These are phyloP conservation scores for Chalciporus piperatus DNA, from an alignment of 768 basidiomycete genomes.

Conservation along the genomic window DNA sequence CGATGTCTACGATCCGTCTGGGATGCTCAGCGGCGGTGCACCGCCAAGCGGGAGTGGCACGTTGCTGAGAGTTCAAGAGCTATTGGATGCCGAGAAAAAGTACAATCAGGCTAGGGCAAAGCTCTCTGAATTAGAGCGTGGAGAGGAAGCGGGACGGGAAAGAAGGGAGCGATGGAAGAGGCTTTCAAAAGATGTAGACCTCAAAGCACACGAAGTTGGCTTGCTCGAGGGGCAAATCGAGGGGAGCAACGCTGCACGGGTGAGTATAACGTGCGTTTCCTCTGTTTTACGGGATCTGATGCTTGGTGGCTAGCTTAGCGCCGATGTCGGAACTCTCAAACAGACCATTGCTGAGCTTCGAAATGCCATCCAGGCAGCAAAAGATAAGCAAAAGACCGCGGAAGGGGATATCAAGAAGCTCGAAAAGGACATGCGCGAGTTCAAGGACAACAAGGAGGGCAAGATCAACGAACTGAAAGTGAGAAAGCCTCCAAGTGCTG, in stretches of 20 bases:
- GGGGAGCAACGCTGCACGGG: slow-evolving; percentile 86
- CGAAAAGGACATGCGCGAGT: slow-evolving; percentile 96
- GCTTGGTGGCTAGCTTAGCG: slow-evolving; percentile 56
- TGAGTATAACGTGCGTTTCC: slow-evolving; percentile 36
- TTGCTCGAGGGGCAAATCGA: slow-evolving; percentile 82
- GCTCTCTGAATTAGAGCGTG: slow-evolving; percentile 51
- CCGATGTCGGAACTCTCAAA: slow-evolving; percentile 75
- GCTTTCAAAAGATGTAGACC: slow-evolving; percentile 68
- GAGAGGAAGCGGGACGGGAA: slow-evolving; percentile 50
- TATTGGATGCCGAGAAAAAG: slow-evolving; percentile 63
- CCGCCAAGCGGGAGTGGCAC: slow-evolving; percentile 73
- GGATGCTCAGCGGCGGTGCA: slow-evolving; percentile 89
- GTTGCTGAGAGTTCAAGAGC: slow-evolving; percentile 79
- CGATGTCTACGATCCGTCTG: slow-evolving; percentile 95
- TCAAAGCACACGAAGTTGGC: slow-evolving; percentile 84
- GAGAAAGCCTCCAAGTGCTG: slow-evolving; percentile 7
- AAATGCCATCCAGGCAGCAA: slow-evolving; percentile 57
- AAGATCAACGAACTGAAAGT: slow-evolving; percentile 95
- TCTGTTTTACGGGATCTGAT: neutral
- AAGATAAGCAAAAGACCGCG: slow-evolving; percentile 74
- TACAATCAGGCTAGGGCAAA: slow-evolving; percentile 47
- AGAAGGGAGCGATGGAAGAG: slow-evolving; percentile 61
- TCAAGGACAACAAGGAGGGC: slow-evolving; percentile 98
- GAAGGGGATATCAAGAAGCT: slow-evolving; percentile 79
- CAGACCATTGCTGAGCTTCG: slow-evolving; percentile 58